Evolutionary conservation across 2,329 filamentous ascomycete species (phyloP).

Genomic region (Cladosporium sp.): DNA sequence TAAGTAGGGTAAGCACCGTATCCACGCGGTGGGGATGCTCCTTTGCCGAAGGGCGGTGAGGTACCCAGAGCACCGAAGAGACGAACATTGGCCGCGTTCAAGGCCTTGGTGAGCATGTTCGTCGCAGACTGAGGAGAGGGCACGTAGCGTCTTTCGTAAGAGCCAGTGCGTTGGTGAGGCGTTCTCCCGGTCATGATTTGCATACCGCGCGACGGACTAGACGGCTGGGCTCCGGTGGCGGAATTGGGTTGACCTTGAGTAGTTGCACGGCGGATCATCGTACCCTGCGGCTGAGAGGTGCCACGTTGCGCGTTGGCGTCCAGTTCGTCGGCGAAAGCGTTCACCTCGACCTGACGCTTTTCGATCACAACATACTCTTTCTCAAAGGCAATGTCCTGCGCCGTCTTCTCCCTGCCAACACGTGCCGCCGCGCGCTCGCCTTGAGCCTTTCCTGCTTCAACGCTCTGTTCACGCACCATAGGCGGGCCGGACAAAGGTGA

Average conservation of each 20-base stretch:
- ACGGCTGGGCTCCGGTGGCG: conserved; percentile 58
- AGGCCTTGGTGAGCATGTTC: conserved; percentile 87
- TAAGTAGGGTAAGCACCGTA: conserved; percentile 83
- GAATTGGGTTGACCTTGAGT: conserved; percentile 67
- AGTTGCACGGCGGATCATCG: conserved; percentile 68
- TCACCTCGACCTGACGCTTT: conserved; percentile 91
- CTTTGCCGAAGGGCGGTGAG: conserved; percentile 50
- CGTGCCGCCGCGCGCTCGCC: conserved; percentile 27
- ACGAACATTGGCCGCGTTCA: conserved; percentile 82
- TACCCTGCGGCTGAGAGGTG: conserved; percentile 44
- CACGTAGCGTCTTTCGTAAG: conserved; percentile 75
- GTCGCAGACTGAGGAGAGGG: conserved; percentile 69
- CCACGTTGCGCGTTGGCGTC: conserved; percentile 65
- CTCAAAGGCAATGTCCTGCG: conserved; percentile 83
- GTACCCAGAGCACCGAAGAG: conserved; percentile 63
- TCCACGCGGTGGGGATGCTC: conserved; percentile 62
- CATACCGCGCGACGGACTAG: conserved; percentile 64
- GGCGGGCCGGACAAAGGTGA: conserved; percentile 36
- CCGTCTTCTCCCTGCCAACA: conserved; percentile 57
- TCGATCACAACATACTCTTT: conserved; percentile 95
- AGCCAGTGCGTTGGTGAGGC: conserved; percentile 68
- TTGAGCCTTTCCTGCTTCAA: conserved; percentile 14
- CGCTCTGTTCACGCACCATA: conserved; percentile 41
- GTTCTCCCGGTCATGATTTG: conserved; percentile 65
- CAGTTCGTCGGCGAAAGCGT: conserved; percentile 92